phyloP scores from a whole-genome alignment of 129 eudicot genomes.

The Oenanthe sinensis region DNA sequence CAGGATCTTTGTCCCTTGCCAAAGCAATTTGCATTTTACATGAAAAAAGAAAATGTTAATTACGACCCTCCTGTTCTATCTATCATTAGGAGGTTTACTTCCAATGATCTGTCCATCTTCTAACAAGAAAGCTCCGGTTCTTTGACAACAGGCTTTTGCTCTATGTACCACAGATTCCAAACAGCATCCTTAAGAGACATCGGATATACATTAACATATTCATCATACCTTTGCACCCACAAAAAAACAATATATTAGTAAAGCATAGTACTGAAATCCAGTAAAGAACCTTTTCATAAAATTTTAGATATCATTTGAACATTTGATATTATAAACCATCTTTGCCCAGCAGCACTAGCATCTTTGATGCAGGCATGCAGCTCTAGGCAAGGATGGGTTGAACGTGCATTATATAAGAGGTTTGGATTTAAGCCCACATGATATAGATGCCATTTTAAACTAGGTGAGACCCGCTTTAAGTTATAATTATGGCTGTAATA shows the following conservation, averaged over 20 bases:
- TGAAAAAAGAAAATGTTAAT: neutral
- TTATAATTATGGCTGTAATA: neutral
- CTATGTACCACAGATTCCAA: slow-evolving; percentile 4
- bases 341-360: neutral
- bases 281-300: neutral
- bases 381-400: neutral
- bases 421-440: neutral
- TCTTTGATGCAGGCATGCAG: neutral
- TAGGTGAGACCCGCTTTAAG: neutral
- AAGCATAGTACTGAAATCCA: neutral
- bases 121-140: neutral
- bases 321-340: neutral
- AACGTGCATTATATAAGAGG: neutral
- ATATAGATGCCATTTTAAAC: neutral
- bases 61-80: neutral
- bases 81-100: neutral
- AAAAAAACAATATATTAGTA: slow-evolving; percentile 1
- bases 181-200: slow-evolving; percentile 2
- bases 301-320: neutral
- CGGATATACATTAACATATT: neutral
- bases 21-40: slow-evolving; percentile 10
- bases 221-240: slow-evolving; percentile 17
- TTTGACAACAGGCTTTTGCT: neutral
- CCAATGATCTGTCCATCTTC: neutral
- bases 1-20: neutral